phyloP scores from a whole-genome alignment of 768 basidiomycete genomes.

The Multifurca ochricompacta region DNA sequence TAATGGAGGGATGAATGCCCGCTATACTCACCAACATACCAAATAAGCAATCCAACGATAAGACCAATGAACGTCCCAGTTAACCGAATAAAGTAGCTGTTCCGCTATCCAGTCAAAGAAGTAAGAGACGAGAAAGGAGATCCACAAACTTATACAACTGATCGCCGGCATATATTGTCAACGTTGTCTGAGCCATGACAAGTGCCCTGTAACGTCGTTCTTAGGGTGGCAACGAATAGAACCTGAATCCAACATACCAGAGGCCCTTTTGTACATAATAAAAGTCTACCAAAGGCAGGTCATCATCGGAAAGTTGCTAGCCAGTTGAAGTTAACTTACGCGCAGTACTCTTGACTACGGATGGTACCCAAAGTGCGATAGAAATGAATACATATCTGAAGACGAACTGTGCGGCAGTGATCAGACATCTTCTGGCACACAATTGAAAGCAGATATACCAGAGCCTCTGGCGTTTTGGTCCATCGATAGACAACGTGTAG shows the following conservation, averaged over 20 bases:
- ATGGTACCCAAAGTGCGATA: slow-evolving; percentile 45
- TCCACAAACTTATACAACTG: slow-evolving; percentile 42
- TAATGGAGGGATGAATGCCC: neutral
- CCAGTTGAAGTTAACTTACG: slow-evolving; percentile 28
- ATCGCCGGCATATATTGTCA: slow-evolving; percentile 50
- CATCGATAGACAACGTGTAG: slow-evolving; percentile 34
- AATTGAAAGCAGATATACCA: slow-evolving; percentile 24
- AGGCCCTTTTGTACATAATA: slow-evolving; percentile 39
- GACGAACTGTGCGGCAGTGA: slow-evolving; percentile 32
- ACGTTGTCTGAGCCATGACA: slow-evolving; percentile 53
- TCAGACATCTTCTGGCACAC: neutral
- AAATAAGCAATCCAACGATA: slow-evolving; percentile 39
- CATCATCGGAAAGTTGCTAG: neutral
- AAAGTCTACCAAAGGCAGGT: slow-evolving; percentile 28
- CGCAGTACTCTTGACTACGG: slow-evolving; percentile 35
- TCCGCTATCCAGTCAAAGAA: neutral
- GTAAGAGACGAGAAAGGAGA: neutral
- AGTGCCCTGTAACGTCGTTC: slow-evolving; percentile 34
- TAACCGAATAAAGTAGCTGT: slow-evolving; percentile 38
- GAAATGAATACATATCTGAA: slow-evolving; percentile 43
- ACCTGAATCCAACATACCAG: slow-evolving; percentile 29
- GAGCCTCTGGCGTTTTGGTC: slow-evolving; percentile 35
- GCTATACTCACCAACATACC: slow-evolving; percentile 37
- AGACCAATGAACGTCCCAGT: slow-evolving; percentile 42
- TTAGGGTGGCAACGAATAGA: neutral